Evolutionary conservation across 1,284 basidiomycete species (phyloP).

Genomic region (Hymenochaete sp.): DNA sequence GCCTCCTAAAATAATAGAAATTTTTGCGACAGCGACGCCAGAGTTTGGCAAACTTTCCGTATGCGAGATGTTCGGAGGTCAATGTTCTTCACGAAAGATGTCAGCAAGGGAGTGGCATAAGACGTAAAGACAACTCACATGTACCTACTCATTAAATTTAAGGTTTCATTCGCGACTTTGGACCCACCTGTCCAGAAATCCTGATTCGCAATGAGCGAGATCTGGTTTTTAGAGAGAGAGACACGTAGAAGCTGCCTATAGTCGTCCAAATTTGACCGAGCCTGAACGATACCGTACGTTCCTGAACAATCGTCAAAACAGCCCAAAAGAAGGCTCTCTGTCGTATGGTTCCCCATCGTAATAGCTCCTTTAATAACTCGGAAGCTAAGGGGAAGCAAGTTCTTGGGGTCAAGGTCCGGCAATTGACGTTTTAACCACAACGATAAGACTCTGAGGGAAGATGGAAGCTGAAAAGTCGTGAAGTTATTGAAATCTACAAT

Average conservation of each 20-base stretch:
- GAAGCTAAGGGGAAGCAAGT: conserved; percentile 75
- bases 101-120: background rate
- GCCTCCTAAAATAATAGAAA: conserved; percentile 25
- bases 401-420: conserved; percentile 65
- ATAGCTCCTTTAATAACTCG: conserved; percentile 68
- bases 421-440: conserved; percentile 51
- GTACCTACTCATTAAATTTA: conserved; percentile 26
- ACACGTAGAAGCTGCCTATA: conserved; percentile 74
- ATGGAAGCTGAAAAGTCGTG: conserved; percentile 35
- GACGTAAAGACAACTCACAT: conserved; percentile 32
- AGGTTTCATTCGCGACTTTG: conserved; percentile 46
- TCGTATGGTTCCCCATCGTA: conserved; percentile 76
- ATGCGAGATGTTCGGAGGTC: conserved; percentile 29
- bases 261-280: conserved; percentile 68
- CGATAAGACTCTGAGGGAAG: conserved; percentile 35
- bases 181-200: conserved; percentile 62
- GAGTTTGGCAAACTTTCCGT: conserved; percentile 41
- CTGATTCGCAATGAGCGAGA: conserved; percentile 70
- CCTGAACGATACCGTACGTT: conserved; percentile 68
- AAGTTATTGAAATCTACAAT: too few relatives aligned
- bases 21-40: conserved; percentile 51
- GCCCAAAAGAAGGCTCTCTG: conserved; percentile 69
- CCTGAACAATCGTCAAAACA: conserved; percentile 71
- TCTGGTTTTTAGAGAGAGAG: conserved; percentile 54
- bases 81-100: background rate